Evolutionary conservation across 768 basidiomycete species (phyloP).

Genomic region (Lactifluus rugatus): DNA sequence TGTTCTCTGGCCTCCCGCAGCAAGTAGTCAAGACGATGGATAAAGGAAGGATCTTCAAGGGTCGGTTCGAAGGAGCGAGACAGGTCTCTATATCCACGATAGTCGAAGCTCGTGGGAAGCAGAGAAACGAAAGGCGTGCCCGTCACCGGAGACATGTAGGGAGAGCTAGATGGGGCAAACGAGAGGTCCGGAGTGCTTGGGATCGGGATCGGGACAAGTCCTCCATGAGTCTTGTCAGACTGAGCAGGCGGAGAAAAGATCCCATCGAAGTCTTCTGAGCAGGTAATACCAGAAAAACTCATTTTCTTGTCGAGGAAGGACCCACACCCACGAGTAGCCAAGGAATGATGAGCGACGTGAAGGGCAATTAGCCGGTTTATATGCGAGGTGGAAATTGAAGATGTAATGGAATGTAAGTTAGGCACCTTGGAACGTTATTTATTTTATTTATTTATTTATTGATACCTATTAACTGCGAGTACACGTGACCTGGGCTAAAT

Average conservation of each 20-base stretch:
- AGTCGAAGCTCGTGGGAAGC: neutral
- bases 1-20: neutral
- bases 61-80: neutral
- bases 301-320: neutral
- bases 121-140: neutral
- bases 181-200: constrained; percentile 13
- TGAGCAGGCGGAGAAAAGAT: neutral
- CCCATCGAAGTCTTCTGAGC: neutral
- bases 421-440: too few relatives aligned
- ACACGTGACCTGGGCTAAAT: neutral
- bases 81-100: neutral
- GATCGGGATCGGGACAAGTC: neutral
- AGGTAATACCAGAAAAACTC: neutral
- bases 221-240: neutral
- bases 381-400: too few relatives aligned
- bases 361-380: neutral
- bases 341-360: neutral
- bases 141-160: neutral
- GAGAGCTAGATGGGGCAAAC: constrained; percentile 8
- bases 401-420: too few relatives aligned
- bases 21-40: neutral
- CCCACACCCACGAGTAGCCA: neutral
- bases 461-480: neutral
- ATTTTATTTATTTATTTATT: neutral
- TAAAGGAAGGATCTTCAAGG: neutral